Evolutionary conservation across 306 rosid genomes (phyloP).

Genomic region (Castanopsis chinensis): DNA sequence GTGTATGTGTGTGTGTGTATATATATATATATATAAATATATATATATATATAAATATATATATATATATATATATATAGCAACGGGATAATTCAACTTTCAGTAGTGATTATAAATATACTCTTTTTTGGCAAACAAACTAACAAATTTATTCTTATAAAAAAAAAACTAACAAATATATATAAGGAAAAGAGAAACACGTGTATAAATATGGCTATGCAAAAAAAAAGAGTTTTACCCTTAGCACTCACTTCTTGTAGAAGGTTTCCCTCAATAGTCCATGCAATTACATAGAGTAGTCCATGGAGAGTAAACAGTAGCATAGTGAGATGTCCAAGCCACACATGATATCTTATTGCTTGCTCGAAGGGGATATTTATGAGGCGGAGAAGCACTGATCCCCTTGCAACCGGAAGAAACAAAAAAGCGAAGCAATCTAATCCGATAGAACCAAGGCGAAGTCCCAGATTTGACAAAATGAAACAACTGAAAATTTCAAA

Average conservation of each 20-base stretch:
- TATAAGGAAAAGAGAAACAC: neutral
- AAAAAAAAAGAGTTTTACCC: slow-evolving; percentile 14
- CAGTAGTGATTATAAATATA: neutral
- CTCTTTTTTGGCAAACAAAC: neutral
- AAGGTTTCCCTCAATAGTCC: slow-evolving; percentile 66
- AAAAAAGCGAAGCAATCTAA: slow-evolving; percentile 64
- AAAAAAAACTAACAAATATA: neutral
- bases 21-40: no score
- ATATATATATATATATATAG: no score
- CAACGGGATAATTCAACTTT: neutral
- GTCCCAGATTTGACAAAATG: slow-evolving; percentile 54
- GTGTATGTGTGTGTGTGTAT: no score
- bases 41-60: no score
- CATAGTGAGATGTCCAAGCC: slow-evolving; percentile 98
- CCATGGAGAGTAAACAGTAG: slow-evolving; percentile 82
- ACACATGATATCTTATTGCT: slow-evolving; percentile 84
- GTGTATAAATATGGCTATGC: neutral
- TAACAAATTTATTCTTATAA: no score
- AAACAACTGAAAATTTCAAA: slow-evolving; percentile 41
- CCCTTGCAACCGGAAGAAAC: slow-evolving; percentile 85
- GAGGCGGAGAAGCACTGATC: slow-evolving; percentile 84
- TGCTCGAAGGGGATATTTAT: slow-evolving; percentile 87
- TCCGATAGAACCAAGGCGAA: slow-evolving; percentile 66
- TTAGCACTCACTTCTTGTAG: slow-evolving; percentile 48
- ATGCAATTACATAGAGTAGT: slow-evolving; percentile 46